These are phyloP conservation scores for Phlebiopsis gigantea DNA, from an alignment of 768 basidiomycete species.

Conservation along the genomic window DNA sequence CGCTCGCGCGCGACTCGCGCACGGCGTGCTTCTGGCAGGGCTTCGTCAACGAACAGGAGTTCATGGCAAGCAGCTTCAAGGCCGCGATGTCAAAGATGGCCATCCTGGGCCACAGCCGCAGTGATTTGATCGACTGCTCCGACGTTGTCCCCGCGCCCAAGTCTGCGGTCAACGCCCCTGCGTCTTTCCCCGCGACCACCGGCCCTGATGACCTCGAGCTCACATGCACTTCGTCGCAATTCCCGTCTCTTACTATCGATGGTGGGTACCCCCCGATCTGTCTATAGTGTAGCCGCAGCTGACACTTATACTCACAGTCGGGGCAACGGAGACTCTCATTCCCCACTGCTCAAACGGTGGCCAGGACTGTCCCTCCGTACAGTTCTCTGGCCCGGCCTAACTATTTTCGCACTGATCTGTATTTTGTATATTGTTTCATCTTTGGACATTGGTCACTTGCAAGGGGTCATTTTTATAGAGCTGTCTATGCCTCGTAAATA, in stretches of 20 bases:
- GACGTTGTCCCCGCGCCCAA: conserved; percentile 19
- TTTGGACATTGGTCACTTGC: no score
- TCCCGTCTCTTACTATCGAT: conserved; percentile 5
- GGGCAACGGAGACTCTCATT: conserved; percentile 1
- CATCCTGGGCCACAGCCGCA: conserved; percentile 18
- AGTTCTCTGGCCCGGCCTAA: conserved; percentile 4
- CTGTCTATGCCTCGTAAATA: no score
- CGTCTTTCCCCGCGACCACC: conserved; percentile 6
- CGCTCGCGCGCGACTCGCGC: conserved; percentile 27
- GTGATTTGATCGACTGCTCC: conserved; percentile 22
- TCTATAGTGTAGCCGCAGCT: background rate
- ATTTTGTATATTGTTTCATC: background rate
- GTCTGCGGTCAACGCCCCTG: background rate
- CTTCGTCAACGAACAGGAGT: conserved; percentile 16
- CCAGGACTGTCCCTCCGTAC: conserved; percentile 6
- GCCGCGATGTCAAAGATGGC: conserved; percentile 23
- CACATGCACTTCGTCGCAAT: background rate
- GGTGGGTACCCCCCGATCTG: background rate
- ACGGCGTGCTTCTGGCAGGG: conserved; percentile 45
- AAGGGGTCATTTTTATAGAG: no score
- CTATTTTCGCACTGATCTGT: background rate
- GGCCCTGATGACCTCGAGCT: conserved; percentile 2
- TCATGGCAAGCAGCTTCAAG: conserved; percentile 9
- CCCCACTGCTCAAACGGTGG: conserved; percentile 8
- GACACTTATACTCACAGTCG: background rate